Percentiles rank a stretch among this genome's conserved stretches.
Evolutionary conservation across 768 basidiomycete genomes (phyloP).

Genomic region (Boletus rubroflammeus): DNA sequence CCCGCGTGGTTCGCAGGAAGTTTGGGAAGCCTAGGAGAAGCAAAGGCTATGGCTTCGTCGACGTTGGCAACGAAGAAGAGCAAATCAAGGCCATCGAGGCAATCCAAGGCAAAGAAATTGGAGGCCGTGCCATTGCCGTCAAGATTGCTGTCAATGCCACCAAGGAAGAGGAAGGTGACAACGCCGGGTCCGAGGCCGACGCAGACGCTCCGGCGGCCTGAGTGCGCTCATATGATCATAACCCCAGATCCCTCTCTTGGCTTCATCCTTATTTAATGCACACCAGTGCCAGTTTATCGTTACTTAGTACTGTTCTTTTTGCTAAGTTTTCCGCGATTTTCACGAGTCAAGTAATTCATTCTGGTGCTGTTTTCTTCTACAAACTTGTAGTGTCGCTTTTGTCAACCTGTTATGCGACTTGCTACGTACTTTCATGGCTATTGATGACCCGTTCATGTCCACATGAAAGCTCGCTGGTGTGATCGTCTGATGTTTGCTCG

Average conservation of each 20-base stretch:
- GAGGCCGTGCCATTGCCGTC: slow-evolving; percentile 83
- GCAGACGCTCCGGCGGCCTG: slow-evolving; percentile 21
- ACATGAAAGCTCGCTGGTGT: not conserved
- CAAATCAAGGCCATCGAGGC: slow-evolving; percentile 89
- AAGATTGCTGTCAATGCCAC: slow-evolving; percentile 92
- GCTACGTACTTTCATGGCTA: slow-evolving; percentile 29
- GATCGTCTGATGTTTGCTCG: slow-evolving; percentile 22
- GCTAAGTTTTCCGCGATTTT: slow-evolving; percentile 39
- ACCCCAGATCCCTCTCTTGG: slow-evolving; percentile 23
- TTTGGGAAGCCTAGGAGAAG: slow-evolving; percentile 83
- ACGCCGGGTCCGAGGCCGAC: slow-evolving; percentile 31
- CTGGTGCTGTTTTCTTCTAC: slow-evolving; percentile 42
- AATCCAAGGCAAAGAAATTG: slow-evolving; percentile 84
- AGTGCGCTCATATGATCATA: slow-evolving; percentile 17
- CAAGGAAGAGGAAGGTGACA: slow-evolving; percentile 52
- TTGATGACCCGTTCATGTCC: slow-evolving; percentile 27
- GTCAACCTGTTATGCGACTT: slow-evolving; percentile 25
- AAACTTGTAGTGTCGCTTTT: slow-evolving; percentile 30
- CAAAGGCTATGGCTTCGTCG: slow-evolving; percentile 98
- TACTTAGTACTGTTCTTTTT: slow-evolving; percentile 33
- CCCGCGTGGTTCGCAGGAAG: slow-evolving; percentile 84
- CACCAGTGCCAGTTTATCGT: slow-evolving; percentile 24
- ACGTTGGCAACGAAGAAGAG: slow-evolving; percentile 83
- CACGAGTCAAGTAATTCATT: slow-evolving; percentile 29
- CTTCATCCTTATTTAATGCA: slow-evolving; percentile 28